A percentile compares a stretch with the other conserved stretches of the same genome.
Conservation (phyloP, 139 green algal species). For the Chlamydomonas incerta region DNA sequence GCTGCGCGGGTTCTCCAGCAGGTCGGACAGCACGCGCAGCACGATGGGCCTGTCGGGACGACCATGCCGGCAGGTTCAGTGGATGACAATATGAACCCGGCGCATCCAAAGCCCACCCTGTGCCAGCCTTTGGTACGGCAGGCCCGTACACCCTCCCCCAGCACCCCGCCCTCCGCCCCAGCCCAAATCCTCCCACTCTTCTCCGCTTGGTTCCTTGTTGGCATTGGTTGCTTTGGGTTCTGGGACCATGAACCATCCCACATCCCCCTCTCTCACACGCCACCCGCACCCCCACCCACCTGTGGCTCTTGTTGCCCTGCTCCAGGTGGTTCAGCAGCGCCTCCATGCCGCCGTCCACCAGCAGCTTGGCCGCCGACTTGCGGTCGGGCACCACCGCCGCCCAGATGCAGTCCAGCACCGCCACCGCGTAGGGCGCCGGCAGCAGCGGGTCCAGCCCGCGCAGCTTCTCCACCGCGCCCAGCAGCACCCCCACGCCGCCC, state of each 20-base stretch:
- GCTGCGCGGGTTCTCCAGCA: conserved; percentile 58
- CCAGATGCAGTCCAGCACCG: conserved; percentile 64
- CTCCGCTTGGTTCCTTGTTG: too few relatives aligned
- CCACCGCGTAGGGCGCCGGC: conserved; percentile 50
- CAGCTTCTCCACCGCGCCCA: conserved; percentile 41
- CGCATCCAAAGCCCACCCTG: too few relatives aligned
- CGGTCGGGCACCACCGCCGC: conserved; percentile 52
- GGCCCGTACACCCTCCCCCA: too few relatives aligned
- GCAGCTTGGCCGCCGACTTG: conserved; percentile 53
- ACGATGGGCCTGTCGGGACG: conserved; percentile 45
- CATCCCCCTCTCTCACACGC: background rate
- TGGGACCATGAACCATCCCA: too few relatives aligned
- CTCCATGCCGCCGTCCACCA: conserved; percentile 60
- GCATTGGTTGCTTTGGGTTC: too few relatives aligned
- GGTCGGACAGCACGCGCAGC: conserved; percentile 61
- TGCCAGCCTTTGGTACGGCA: too few relatives aligned
- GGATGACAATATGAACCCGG: too few relatives aligned
- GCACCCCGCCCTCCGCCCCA: too few relatives aligned
- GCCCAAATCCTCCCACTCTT: background rate
- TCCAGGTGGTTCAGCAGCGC: conserved; percentile 51
- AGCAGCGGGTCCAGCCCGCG: conserved; percentile 48
- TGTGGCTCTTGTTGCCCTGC: conserved; percentile 42
- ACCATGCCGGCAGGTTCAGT: too few relatives aligned
- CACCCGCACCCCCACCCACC: background rate
- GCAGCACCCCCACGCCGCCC: conserved; percentile 47